Percentiles rank a stretch among this genome's conserved stretches.
These are phyloP conservation scores for Prunus persica DNA, from an alignment of 306 rosid genomes.

Conservation along the genomic window DNA sequence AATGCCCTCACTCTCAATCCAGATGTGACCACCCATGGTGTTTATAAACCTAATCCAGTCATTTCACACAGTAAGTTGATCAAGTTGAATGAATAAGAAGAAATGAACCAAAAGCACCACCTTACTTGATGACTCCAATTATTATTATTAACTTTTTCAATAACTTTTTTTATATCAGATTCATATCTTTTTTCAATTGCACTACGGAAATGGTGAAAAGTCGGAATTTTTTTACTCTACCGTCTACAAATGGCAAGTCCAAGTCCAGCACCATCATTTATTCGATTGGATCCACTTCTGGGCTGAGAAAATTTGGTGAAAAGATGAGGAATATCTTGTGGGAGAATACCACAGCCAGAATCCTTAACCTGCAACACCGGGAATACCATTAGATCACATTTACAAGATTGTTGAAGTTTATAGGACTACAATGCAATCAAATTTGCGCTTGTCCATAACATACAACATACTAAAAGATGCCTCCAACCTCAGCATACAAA, in stretches of 20 bases:
- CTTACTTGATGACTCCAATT: no score
- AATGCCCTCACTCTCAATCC: slow-evolving; percentile 87
- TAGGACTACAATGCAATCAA: neutral
- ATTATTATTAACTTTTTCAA: no score
- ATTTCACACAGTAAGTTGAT: slow-evolving; percentile 9
- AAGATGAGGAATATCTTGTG: slow-evolving; percentile 66
- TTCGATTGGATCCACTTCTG: slow-evolving; percentile 52
- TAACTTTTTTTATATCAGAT: no score
- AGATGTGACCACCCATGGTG: slow-evolving; percentile 92
- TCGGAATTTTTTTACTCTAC: slow-evolving; percentile 24
- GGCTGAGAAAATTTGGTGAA: slow-evolving; percentile 72
- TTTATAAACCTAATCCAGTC: slow-evolving; percentile 71
- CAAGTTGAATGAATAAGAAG: neutral
- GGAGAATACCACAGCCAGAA: slow-evolving; percentile 81
- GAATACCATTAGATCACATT: slow-evolving; percentile 8
- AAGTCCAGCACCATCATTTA: slow-evolving; percentile 60
- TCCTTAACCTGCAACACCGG: slow-evolving; percentile 70
- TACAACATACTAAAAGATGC: neutral
- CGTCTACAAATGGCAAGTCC: slow-evolving; percentile 94
- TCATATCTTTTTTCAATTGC: neutral
- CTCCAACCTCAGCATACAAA: slow-evolving; percentile 2
- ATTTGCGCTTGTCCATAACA: neutral
- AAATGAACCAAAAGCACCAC: neutral
- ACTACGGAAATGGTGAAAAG: neutral
- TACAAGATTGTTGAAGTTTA: neutral